phyloP scores from a whole-genome alignment of 164 flowering plant species.

The Taxillus chinensis region DNA sequence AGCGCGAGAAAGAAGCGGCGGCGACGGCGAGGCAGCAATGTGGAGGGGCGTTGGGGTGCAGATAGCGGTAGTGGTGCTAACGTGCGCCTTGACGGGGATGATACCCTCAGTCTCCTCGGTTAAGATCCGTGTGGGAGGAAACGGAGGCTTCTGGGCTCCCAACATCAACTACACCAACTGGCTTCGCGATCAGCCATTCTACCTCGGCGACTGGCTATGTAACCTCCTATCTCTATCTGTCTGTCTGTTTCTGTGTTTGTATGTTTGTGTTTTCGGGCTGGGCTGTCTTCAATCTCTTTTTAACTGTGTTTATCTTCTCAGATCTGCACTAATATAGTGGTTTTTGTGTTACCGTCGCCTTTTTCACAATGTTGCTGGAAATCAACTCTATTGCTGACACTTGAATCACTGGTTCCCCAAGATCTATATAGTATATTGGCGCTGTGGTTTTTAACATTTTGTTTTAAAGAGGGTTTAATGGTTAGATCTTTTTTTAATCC shows the following conservation, averaged over 20 bases:
- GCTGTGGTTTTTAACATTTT: too few species aligned
- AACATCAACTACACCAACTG: conserved; percentile 53
- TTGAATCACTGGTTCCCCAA: too few species aligned
- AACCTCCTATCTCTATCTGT: conserved; percentile 10
- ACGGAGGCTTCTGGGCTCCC: conserved; percentile 33
- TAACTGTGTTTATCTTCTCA: too few species aligned
- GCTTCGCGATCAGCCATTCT: conserved; percentile 50
- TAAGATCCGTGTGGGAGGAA: conserved; percentile 37
- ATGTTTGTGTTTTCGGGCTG: too few species aligned
- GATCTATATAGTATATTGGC: too few species aligned
- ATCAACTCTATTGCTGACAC: too few species aligned
- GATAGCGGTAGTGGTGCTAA: conserved; percentile 15
- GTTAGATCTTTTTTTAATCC: too few species aligned
- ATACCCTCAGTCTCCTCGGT: conserved; percentile 25
- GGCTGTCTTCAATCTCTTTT: too few species aligned
- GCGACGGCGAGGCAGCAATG: conserved; percentile 6
- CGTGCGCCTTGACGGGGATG: conserved; percentile 16
- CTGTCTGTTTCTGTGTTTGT: not conserved
- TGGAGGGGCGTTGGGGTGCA: conserved; percentile 10
- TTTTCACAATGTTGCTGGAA: too few species aligned
- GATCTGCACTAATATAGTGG: too few species aligned
- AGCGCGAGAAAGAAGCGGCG: conserved; percentile 1
- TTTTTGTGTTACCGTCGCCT: too few species aligned
- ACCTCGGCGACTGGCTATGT: conserved; percentile 69
- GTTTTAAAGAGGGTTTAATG: too few species aligned